Evolutionary conservation across 306 rosid genomes (phyloP), one percentile per base, ranked within the genome.

Genomic region (Malus sieversii): DNA sequence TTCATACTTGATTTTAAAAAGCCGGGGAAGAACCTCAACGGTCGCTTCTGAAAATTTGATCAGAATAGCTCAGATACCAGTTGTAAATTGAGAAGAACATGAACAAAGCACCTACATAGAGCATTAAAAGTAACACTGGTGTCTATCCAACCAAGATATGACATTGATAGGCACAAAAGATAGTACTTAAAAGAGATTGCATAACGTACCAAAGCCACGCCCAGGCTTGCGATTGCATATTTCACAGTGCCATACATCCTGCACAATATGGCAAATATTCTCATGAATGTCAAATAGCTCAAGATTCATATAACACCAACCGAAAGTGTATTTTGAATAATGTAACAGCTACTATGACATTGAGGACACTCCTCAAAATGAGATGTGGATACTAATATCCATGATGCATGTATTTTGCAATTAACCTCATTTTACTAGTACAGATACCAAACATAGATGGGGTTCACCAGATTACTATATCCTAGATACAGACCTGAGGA

Each of bases 171-270:
- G 35, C 27, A 72, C 22, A 40, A 72, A 78, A 68, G 46, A 25
- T 15, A 23, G 77, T 74, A 10, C 22, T 22, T 22, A 57, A 57
- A 9, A 3, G 15, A 19, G 23, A 57, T 8, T 51, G 40, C n/a
- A 11, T 68, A 79, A 78, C 92, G 22, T 85, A 91, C 98, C 97
- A 75, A 94, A 94, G 71, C 98, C 98, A 62, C 98, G 97, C 63
- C 98, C 98, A 74, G 98, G 97, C 85, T 94, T 94, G 79, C 89
- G 96, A 55, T 90, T 94, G 87, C 98, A 94, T 85, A 94, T 94
- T 81, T 92, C 98, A 55, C 98, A 94, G 75, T 91, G 97, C 98
- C 98, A 94, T 76, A 84, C 95, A 86, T 94, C 98, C 98, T 94
- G 96, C 73, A 87, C 86, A 85, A 46, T 77, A 51, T 67, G 40